These are phyloP conservation scores for Rhododendron ovatum DNA, from an alignment of 148 eudicot genomes.

Conservation along the genomic window DNA sequence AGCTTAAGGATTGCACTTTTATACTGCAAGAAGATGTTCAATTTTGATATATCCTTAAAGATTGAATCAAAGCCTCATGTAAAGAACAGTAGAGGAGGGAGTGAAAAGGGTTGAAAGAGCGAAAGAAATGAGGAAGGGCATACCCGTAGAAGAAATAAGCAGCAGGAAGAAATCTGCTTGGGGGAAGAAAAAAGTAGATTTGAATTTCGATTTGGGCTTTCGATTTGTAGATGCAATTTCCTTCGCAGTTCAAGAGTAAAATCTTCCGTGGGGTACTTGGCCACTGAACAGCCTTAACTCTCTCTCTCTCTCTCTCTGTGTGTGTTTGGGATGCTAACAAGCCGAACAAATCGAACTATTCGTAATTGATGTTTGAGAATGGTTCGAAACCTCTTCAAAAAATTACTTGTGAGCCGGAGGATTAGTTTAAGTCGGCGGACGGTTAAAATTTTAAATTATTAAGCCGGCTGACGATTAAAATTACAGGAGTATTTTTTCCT, in stretches of 20 bases:
- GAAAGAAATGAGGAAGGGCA: neutral
- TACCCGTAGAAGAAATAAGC: neutral
- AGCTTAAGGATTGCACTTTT: neutral
- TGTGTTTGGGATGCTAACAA: neutral
- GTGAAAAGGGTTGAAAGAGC: neutral
- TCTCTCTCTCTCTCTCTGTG: neutral
- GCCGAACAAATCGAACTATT: neutral
- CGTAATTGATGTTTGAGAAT: neutral
- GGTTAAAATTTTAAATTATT: too few species aligned
- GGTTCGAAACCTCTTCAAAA: too few species aligned
- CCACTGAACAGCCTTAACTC: neutral
- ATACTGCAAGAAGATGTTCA: neutral
- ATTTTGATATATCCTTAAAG: neutral
- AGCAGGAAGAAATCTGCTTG: neutral
- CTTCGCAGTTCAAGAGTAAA: neutral
- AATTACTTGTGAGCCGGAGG: too few species aligned
- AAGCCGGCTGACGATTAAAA: too few species aligned
- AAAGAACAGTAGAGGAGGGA: neutral
- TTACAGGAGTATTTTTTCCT: too few species aligned
- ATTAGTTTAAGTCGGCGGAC: too few species aligned
- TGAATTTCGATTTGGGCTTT: neutral
- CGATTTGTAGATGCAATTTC: neutral
- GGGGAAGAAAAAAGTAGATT: neutral
- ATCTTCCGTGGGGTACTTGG: neutral
- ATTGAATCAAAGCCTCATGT: neutral